phyloP scores from a whole-genome alignment of 2,329 filamentous ascomycete genomes.

The Fusarium sterilihyphosum region DNA sequence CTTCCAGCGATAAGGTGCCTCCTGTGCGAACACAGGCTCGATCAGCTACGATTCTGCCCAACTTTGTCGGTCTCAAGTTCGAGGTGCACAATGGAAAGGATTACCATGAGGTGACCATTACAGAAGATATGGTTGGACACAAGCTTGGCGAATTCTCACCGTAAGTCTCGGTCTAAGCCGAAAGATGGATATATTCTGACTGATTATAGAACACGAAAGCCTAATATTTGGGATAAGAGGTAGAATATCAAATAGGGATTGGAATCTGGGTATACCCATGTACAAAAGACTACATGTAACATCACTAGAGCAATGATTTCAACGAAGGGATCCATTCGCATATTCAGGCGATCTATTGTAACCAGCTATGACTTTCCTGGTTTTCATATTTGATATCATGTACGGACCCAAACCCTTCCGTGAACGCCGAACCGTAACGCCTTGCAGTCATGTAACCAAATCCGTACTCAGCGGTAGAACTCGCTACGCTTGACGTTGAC shows the following conservation, averaged over 20 bases:
- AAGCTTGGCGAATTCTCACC: conserved; percentile 92
- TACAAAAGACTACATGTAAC: conserved; percentile 46
- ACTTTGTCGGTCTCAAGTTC: conserved; percentile 90
- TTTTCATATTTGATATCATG: conserved; percentile 30
- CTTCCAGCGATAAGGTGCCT: conserved; percentile 68
- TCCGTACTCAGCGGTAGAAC: conserved; percentile 79
- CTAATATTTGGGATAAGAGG: conserved; percentile 63
- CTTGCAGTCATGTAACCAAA: conserved; percentile 26
- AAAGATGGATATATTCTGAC: conserved; percentile 2
- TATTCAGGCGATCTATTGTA: conserved; percentile 32
- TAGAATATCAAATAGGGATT: conserved; percentile 36
- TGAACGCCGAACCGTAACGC: conserved; percentile 41
- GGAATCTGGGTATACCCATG: conserved; percentile 38
- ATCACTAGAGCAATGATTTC: conserved; percentile 37
- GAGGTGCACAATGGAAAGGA: conserved; percentile 92
- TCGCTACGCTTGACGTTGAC: conserved; percentile 98
- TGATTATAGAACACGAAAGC: conserved; percentile 62
- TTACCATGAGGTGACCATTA: conserved; percentile 84
- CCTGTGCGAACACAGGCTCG: conserved; percentile 89
- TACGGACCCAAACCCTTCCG: conserved; percentile 13
- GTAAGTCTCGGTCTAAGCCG: conserved; percentile 64
- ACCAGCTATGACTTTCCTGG: conserved; percentile 18
- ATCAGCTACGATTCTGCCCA: conserved; percentile 88
- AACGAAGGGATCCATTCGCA: conserved; percentile 16
- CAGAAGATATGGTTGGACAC: conserved; percentile 95